phyloP scores from a whole-genome alignment of 1,139 yeast species.

The Pichia terricola region DNA sequence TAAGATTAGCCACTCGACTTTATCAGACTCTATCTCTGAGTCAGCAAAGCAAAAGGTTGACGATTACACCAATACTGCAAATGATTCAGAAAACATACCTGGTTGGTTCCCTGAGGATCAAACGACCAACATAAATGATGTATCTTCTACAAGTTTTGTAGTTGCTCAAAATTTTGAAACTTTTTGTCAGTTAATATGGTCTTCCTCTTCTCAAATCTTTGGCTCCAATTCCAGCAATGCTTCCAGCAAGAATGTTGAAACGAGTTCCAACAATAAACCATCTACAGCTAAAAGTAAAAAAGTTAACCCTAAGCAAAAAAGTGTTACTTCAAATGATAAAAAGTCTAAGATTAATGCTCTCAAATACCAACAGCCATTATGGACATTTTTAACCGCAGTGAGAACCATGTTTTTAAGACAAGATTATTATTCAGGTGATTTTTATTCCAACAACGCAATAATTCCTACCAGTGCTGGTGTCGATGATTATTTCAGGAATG shows the following conservation, averaged over 20 bases:
- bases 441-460: constrained; percentile 26
- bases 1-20: too few relatives aligned
- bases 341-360: constrained; percentile 13
- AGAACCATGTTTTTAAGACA: constrained; percentile 44
- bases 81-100: neutral
- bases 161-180: constrained; percentile 49
- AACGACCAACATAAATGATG: constrained; percentile 21
- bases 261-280: neutral
- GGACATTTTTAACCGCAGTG: constrained; percentile 58
- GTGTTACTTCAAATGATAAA: constrained; percentile 9
- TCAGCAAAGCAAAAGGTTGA: too few relatives aligned
- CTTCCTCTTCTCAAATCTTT: constrained; percentile 20
- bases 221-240: neutral
- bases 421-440: constrained; percentile 31
- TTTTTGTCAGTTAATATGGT: constrained; percentile 36
- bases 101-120: constrained; percentile 22
- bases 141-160: constrained; percentile 30
- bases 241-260: neutral
- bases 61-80: too few relatives aligned
- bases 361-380: constrained; percentile 45
- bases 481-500: constrained; percentile 26
- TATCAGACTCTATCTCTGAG: too few relatives aligned
- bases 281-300: neutral
- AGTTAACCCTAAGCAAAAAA: constrained; percentile 1
- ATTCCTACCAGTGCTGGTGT: constrained; percentile 27